Evolutionary conservation across 139 green algal genomes (phyloP), one percentile per base, ranked within the genome.

Genomic region (Chlamydomonas sp.): DNA sequence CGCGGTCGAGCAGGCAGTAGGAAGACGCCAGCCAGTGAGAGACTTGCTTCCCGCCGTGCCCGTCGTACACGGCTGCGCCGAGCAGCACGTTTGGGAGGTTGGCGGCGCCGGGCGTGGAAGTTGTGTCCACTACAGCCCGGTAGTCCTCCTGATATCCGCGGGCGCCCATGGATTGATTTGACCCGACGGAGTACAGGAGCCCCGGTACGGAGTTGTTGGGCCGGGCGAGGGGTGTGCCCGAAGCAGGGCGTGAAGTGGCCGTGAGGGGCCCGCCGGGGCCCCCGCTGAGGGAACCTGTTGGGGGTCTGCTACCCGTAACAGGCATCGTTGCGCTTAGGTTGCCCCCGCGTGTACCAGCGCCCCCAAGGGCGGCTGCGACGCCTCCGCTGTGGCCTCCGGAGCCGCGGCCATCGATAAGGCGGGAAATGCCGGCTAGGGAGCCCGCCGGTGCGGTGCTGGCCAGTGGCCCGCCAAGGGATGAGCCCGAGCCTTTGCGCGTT

Each of bases 21-120:
- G 74, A 83, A 2, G 84, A 72, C 57, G 64, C 5, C 9, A 88
- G 84, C 84, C 84, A 88, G 57, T 88, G 84, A 17, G 75, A 83
- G 2, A 88, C 84, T 20, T 83, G 83, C 74, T 82, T 81, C 58
- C 83, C 83, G 57, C 83, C 84, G 64, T 88, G 84, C 10, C 84
- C 84, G 66, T 88, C 84, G 84, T 83, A 88, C 84, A 88, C 84
- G 4, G 84, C 84, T 14, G 84, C 84, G 57, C 75, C 84, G 49
- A 88, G 74, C 75, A 83, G 63, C 75, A 88, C 60, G 75, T 88
- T 82, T 9, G 75, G 74, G 64, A 88, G 16, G 18, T 77, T 31
- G 57, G 5, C 61, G 1, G 78, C 6, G 3, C 84, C 84, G 8
- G 62, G 84, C 10, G 84, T 79, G 63, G 84, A n/a, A 7, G 75